phyloP scores from a whole-genome alignment of 495 filamentous ascomycete species.

The Podospora bellae-mahoneyi region DNA sequence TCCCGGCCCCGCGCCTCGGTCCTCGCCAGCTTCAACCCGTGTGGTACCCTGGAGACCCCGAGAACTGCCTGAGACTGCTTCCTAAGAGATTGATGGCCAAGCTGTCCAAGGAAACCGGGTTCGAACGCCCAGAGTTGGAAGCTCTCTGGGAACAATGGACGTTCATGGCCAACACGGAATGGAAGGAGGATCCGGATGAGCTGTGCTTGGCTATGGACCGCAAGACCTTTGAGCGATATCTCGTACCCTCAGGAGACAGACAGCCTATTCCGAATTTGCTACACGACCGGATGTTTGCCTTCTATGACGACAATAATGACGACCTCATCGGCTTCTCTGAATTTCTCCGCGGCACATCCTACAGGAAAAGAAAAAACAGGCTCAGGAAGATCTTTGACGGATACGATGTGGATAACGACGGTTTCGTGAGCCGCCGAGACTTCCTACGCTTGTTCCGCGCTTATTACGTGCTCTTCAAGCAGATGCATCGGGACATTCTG shows the following conservation, averaged over 20 bases:
- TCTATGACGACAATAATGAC: conserved; percentile 88
- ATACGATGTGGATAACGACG: conserved; percentile 89
- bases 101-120: conserved; percentile 67
- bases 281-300: conserved; percentile 92
- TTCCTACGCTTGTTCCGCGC: conserved; percentile 89
- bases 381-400: conserved; percentile 76
- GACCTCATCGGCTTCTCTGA: conserved; percentile 92
- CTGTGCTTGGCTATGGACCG: conserved; percentile 82
- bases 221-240: conserved; percentile 83
- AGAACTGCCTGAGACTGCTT: conserved; percentile 56
- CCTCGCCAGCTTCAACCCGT: conserved; percentile 65
- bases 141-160: conserved; percentile 96
- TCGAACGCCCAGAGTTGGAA: conserved; percentile 80
- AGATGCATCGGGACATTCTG: conserved; percentile 80
- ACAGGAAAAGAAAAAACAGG: conserved; percentile 72
- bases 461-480: conserved; percentile 80
- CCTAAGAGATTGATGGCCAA: conserved; percentile 59
- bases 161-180: conserved; percentile 82
- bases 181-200: conserved; percentile 74
- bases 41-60: conserved; percentile 88
- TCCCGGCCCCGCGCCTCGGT: conserved; percentile 47
- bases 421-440: conserved; percentile 81
- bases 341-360: conserved; percentile 79
- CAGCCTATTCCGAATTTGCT: conserved; percentile 81
- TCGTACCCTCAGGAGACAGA: conserved; percentile 76